These are phyloP conservation scores for Aurinia saxatilis DNA, from an alignment of 345 rosid species.

Conservation along the genomic window DNA sequence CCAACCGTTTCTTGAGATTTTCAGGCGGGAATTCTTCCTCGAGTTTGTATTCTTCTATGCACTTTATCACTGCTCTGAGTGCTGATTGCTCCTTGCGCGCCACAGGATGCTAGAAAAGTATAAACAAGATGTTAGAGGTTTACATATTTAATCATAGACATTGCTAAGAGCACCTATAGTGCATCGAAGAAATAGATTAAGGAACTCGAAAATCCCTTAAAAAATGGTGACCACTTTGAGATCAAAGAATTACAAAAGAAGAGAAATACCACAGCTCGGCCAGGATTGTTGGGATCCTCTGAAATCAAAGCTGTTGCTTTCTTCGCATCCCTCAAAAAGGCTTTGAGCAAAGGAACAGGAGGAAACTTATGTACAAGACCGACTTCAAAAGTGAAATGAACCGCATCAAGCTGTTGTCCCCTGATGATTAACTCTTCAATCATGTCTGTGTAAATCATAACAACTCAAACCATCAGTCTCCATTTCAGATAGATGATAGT, in stretches of 20 bases:
- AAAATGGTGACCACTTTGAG: neutral
- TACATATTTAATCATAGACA: neutral
- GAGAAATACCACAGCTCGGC: slow-evolving; percentile 64
- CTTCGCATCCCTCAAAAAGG: slow-evolving; percentile 80
- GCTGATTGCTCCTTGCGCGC: slow-evolving; percentile 89
- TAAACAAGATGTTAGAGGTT: neutral
- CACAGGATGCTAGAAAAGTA: slow-evolving; percentile 51
- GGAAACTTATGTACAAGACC: slow-evolving; percentile 76
- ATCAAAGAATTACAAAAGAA: neutral
- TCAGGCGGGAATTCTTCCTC: slow-evolving; percentile 67
- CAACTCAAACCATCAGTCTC: slow-evolving; percentile 9
- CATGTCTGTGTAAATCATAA: slow-evolving; percentile 39
- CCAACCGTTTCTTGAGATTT: slow-evolving; percentile 87
- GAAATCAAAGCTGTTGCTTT: slow-evolving; percentile 67
- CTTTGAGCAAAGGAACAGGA: slow-evolving; percentile 69
- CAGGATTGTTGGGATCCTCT: slow-evolving; percentile 68
- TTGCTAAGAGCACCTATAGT: neutral
- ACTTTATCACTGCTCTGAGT: slow-evolving; percentile 70
- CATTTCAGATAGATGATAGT: neutral
- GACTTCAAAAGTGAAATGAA: slow-evolving; percentile 85
- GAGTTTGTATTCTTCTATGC: slow-evolving; percentile 93
- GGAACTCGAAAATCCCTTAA: neutral
- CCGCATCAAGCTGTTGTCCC: slow-evolving; percentile 96
- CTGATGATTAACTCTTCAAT: slow-evolving; percentile 68
- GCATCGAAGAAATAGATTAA: neutral